Evolutionary conservation across 2,329 filamentous ascomycete species (phyloP).

Genomic region (Aspergillus pseudotamarii): DNA sequence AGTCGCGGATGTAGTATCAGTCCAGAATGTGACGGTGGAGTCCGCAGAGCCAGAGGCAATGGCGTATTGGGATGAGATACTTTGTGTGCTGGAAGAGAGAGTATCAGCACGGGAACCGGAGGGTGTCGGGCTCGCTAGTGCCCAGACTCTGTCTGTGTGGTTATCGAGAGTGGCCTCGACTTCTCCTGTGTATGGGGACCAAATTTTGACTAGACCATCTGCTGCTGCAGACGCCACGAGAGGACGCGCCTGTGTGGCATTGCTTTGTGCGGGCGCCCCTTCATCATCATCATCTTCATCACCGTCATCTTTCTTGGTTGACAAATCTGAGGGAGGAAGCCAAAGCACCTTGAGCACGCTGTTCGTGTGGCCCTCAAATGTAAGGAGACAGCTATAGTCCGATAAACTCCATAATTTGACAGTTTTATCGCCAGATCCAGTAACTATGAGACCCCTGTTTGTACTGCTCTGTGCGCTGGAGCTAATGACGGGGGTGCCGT

Average conservation of each 20-base stretch:
- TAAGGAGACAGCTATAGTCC: slow-evolving; percentile 89
- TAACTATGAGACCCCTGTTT: slow-evolving; percentile 80
- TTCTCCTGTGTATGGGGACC: slow-evolving; percentile 86
- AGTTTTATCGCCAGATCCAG: slow-evolving; percentile 93
- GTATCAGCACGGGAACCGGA: slow-evolving; percentile 36
- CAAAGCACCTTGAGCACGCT: slow-evolving; percentile 92
- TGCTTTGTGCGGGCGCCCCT: slow-evolving; percentile 30
- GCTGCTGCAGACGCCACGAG: slow-evolving; percentile 80
- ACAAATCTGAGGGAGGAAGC: slow-evolving; percentile 61
- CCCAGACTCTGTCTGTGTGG: slow-evolving; percentile 95
- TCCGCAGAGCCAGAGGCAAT: slow-evolving; percentile 91
- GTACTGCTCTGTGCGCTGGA: slow-evolving; percentile 70
- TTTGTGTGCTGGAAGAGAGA: slow-evolving; percentile 33
- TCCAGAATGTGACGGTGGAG: slow-evolving; percentile 93
- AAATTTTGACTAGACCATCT: slow-evolving; percentile 94
- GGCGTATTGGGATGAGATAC: slow-evolving; percentile 56
- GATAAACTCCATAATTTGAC: slow-evolving; percentile 92
- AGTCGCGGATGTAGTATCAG: slow-evolving; percentile 82
- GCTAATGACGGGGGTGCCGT: slow-evolving; percentile 73
- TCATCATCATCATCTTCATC: slow-evolving; percentile 35
- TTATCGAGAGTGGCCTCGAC: slow-evolving; percentile 90
- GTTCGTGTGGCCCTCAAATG: slow-evolving; percentile 95
- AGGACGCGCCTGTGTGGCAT: slow-evolving; percentile 37
- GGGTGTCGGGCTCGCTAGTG: slow-evolving; percentile 68
- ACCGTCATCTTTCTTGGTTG: slow-evolving; percentile 38